Evolutionary conservation across 148 eudicot genomes (phyloP).

Genomic region (Persicaria maculosa): DNA sequence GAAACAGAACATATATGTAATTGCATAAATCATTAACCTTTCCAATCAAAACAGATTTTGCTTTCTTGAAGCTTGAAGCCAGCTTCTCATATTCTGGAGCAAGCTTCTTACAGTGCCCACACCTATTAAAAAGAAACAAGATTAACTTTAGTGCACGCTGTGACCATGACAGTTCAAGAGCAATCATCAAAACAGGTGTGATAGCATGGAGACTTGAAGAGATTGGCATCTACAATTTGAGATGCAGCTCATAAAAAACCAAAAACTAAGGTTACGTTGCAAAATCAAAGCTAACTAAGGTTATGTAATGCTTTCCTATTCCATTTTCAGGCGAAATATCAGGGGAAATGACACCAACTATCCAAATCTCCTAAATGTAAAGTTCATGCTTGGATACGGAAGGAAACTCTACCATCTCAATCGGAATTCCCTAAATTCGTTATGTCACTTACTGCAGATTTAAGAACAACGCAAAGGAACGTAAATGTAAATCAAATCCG

Average conservation of each 20-base stretch:
- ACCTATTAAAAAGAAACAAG: conserved; percentile 33
- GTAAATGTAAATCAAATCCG: background rate
- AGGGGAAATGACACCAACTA: background rate
- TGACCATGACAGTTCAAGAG: background rate
- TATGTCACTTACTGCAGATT: background rate
- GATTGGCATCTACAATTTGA: background rate
- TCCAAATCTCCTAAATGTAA: background rate
- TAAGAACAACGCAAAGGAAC: background rate
- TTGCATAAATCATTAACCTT: conserved; percentile 38
- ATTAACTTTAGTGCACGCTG: background rate
- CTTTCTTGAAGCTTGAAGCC: conserved; percentile 85
- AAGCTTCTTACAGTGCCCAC: conserved; percentile 97
- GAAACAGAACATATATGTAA: background rate
- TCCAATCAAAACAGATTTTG: conserved; percentile 85
- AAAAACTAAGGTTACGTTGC: background rate
- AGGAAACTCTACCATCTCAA: background rate
- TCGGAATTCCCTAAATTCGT: background rate
- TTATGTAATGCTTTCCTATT: background rate
- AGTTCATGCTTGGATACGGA: background rate
- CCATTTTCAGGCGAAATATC: background rate
- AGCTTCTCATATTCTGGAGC: conserved; percentile 96
- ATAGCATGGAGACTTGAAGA: background rate
- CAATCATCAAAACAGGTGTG: background rate
- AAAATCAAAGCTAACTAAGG: background rate
- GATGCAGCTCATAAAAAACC: background rate